Evolutionary conservation across 371 early-diverging fungal genomes (phyloP).

Genomic region (Rhizomucor pusillus): DNA sequence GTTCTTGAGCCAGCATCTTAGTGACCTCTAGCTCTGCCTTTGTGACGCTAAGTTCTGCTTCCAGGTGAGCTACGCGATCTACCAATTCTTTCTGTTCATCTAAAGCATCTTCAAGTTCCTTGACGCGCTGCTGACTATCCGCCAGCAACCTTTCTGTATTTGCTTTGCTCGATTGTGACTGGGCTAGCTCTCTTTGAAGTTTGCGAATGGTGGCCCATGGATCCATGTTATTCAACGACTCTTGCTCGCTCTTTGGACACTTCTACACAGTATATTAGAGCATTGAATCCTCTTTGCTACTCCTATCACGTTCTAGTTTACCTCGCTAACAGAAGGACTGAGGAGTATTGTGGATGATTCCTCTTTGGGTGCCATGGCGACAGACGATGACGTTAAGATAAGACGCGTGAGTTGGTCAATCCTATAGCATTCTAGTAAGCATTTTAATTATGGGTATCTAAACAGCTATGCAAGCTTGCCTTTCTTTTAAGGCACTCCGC

Average conservation of each 20-base stretch:
- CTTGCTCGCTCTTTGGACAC: too few species aligned
- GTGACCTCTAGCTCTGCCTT: constrained; percentile 35
- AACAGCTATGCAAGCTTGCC: constrained; percentile 43
- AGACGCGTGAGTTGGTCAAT: constrained; percentile 74
- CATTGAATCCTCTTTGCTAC: not conserved
- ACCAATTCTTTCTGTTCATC: constrained; percentile 24
- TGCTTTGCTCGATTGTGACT: constrained; percentile 12
- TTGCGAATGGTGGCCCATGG: constrained; percentile 30
- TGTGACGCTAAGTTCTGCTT: constrained; percentile 40
- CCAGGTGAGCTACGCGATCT: constrained; percentile 33
- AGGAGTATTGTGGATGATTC: too few species aligned
- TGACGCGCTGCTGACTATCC: constrained; percentile 12
- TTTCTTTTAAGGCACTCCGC: constrained; percentile 75
- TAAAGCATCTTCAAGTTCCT: constrained; percentile 16
- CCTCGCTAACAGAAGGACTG: too few species aligned
- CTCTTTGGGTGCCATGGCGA: constrained; percentile 13
- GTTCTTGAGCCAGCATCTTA: constrained; percentile 14
- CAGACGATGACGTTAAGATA: constrained; percentile 73
- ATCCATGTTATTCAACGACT: constrained; percentile 6
- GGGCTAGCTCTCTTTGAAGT: constrained; percentile 16
- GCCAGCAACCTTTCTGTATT: constrained; percentile 12
- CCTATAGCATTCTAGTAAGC: constrained; percentile 8
- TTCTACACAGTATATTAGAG: not conserved
- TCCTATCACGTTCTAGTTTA: too few species aligned
- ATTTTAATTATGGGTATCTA: not conserved